These are phyloP conservation scores for Cercospora sojina DNA, from an alignment of 2,329 filamentous ascomycete species.

Conservation along the genomic window DNA sequence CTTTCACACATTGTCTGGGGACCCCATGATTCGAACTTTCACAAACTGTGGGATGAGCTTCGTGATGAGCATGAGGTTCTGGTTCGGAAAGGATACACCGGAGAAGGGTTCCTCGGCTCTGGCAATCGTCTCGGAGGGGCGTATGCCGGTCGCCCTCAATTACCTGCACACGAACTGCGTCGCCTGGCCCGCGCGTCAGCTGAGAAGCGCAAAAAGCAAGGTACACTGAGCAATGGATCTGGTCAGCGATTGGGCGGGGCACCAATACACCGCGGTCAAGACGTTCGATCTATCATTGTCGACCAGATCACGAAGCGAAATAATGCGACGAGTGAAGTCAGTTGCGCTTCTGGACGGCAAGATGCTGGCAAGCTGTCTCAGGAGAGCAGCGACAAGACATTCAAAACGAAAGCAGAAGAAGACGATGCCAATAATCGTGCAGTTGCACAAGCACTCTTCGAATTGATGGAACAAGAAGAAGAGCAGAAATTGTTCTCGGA, in stretches of 20 bases:
- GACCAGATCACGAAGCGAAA: conserved; percentile 67
- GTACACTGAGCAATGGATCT: conserved; percentile 56
- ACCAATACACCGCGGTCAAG: conserved; percentile 55
- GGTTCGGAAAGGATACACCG: conserved; percentile 78
- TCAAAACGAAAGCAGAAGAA: conserved; percentile 80
- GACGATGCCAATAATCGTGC: conserved; percentile 86
- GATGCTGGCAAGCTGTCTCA: conserved; percentile 65
- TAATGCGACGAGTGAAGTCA: conserved; percentile 57
- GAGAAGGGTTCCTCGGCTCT: conserved; percentile 78
- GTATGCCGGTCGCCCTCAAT: conserved; percentile 47
- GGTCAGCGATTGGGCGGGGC: conserved; percentile 72
- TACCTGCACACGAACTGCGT: conserved; percentile 69
- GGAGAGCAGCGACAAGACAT: conserved; percentile 69
- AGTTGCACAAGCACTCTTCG: conserved; percentile 81
- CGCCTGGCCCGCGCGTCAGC: conserved; percentile 67
- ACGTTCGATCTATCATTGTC: conserved; percentile 71
- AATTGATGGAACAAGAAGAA: conserved; percentile 80
- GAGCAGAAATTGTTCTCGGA: conserved; percentile 48
- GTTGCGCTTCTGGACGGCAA: conserved; percentile 69
- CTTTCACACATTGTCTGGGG: conserved; percentile 84
- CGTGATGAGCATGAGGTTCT: conserved; percentile 80
- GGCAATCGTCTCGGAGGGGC: conserved; percentile 72
- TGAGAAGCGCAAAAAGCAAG: conserved; percentile 60
- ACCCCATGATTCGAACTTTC: conserved; percentile 78
- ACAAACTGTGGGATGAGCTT: conserved; percentile 84